Evolutionary conservation across 345 rosid species (phyloP).

Genomic region (Streptanthus diversifolius): DNA sequence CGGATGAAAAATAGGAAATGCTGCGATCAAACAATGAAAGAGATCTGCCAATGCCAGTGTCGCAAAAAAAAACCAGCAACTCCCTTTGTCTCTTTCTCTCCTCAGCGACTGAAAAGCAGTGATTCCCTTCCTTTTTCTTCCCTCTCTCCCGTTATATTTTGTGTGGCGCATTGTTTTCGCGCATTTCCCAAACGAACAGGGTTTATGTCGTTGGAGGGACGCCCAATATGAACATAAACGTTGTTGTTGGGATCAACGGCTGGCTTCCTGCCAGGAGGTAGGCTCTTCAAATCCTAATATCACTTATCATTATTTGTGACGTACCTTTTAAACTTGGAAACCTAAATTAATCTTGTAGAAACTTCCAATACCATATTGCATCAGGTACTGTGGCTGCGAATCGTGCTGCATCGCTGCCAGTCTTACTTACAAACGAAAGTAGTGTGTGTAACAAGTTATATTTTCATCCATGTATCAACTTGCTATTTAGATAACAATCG

Average conservation of each 20-base stretch:
- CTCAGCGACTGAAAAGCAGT: too few relatives aligned
- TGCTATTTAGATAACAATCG: not conserved
- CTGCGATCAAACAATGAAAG: too few relatives aligned
- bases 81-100: too few relatives aligned
- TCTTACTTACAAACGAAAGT: slow-evolving; percentile 45
- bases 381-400: slow-evolving; percentile 39
- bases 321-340: not conserved
- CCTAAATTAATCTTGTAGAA: slow-evolving; percentile 30
- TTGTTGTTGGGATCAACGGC: not conserved
- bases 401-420: slow-evolving; percentile 47
- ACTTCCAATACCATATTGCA: slow-evolving; percentile 39
- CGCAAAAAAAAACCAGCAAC: too few relatives aligned
- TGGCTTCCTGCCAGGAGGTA: slow-evolving; percentile 1
- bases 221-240: not conserved
- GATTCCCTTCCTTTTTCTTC: too few relatives aligned
- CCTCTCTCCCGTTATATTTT: too few relatives aligned
- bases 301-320: not conserved
- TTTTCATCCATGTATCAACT: not conserved
- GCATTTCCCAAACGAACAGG: too few relatives aligned
- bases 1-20: too few relatives aligned
- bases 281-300: not conserved
- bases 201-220: not conserved
- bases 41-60: too few relatives aligned
- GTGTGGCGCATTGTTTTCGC: too few relatives aligned
- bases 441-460: slow-evolving; percentile 30